phyloP scores from a whole-genome alignment of 2,329 filamentous ascomycete species.

The Pseudogymnoascus sp. region DNA sequence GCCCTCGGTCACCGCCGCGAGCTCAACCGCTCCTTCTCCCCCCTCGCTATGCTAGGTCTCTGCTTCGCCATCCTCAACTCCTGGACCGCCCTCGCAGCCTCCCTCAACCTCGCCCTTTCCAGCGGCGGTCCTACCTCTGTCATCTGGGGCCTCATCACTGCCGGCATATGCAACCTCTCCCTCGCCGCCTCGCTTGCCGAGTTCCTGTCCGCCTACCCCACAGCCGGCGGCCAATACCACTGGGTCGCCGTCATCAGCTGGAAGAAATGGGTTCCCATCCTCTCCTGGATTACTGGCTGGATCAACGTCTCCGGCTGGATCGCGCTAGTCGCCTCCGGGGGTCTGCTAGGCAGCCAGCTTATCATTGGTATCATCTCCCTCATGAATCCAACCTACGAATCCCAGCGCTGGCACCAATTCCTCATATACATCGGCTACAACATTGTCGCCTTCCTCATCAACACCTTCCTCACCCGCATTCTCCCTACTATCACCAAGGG shows the following conservation, averaged over 20 bases:
- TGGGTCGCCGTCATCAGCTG: constrained; percentile 37
- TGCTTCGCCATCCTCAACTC: constrained; percentile 37
- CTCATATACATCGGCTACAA: constrained; percentile 32
- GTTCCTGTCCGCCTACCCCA: constrained; percentile 35
- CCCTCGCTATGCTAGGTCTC: constrained; percentile 50
- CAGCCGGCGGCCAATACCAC: constrained; percentile 37
- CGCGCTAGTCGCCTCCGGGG: constrained; percentile 45
- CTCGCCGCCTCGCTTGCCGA: constrained; percentile 35
- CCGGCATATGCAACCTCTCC: constrained; percentile 34
- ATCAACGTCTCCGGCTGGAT: constrained; percentile 46
- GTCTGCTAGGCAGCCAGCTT: constrained; percentile 38
- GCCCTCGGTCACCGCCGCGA: constrained; percentile 40
- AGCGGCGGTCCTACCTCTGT: constrained; percentile 35
- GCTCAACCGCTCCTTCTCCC: constrained; percentile 46
- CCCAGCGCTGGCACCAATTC: constrained; percentile 50
- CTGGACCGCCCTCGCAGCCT: constrained; percentile 31
- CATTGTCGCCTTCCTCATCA: constrained; percentile 31
- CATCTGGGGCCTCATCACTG: constrained; percentile 37
- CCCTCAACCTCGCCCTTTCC: constrained; percentile 33
- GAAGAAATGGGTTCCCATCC: constrained; percentile 29
- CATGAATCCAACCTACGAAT: constrained; percentile 47
- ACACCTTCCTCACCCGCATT: constrained; percentile 40
- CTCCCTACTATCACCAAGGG: constrained; percentile 25
- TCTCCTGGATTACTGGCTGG: constrained; percentile 37
- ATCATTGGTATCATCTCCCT: constrained; percentile 43